Conservation (phyloP, 768 basidiomycete genomes). For the Suillus variegatus region DNA sequence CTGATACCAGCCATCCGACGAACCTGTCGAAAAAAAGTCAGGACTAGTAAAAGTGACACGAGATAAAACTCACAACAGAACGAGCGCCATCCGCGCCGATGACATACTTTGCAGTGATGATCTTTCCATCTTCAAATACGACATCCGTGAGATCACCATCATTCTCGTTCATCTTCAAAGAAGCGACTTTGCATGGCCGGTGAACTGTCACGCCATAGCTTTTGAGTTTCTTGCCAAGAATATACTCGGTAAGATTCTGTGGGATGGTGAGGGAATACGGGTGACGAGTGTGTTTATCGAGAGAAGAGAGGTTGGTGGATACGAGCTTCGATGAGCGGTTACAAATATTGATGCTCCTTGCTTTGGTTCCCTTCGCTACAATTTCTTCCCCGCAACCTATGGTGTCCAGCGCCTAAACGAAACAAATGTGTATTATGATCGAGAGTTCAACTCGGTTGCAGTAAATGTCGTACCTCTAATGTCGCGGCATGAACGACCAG, state of each 20-base stretch:
- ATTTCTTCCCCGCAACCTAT: slow-evolving; percentile 44
- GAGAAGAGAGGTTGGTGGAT: slow-evolving; percentile 31
- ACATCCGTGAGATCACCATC: slow-evolving; percentile 37
- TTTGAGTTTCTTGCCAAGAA: slow-evolving; percentile 37
- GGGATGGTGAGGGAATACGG: slow-evolving; percentile 45
- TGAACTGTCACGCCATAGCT: slow-evolving; percentile 34
- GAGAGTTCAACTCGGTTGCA: not conserved
- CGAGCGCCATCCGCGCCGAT: slow-evolving; percentile 53
- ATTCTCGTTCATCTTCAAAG: slow-evolving; percentile 33
- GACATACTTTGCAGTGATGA: slow-evolving; percentile 46
- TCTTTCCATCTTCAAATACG: slow-evolving; percentile 46
- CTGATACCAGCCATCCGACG: slow-evolving; percentile 42
- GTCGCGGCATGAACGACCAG: slow-evolving; percentile 52
- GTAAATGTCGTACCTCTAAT: slow-evolving; percentile 41
- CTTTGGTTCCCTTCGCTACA: slow-evolving; percentile 38
- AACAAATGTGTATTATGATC: slow-evolving; percentile 30
- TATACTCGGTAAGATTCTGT: slow-evolving; percentile 45
- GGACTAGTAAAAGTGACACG: not conserved
- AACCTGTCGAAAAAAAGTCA: slow-evolving; percentile 32
- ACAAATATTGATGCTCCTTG: slow-evolving; percentile 24
- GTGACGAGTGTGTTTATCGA: slow-evolving; percentile 43
- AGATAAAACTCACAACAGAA: slow-evolving; percentile 39
- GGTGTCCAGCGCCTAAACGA: slow-evolving; percentile 44
- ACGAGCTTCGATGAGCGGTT: slow-evolving; percentile 33
- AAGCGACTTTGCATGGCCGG: slow-evolving; percentile 41